Evolutionary conservation across 371 early-diverging fungal genomes (phyloP).

Genomic region (Batkoa obscura): DNA sequence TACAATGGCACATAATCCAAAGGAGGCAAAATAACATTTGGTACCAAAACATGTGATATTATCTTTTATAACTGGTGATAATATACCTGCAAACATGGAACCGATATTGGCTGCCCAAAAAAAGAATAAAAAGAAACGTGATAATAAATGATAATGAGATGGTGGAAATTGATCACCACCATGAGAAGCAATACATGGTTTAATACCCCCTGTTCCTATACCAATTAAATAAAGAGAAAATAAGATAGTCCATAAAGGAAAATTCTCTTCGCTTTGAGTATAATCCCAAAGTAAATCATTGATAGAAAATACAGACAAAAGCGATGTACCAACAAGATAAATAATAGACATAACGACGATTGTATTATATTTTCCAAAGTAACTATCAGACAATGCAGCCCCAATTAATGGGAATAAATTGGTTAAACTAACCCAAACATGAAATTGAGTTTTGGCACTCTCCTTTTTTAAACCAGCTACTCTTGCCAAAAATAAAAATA

Average conservation of each 20-base stretch:
- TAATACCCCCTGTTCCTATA: constrained; percentile 32
- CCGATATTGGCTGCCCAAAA: constrained; percentile 28
- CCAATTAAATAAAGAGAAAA: constrained; percentile 21
- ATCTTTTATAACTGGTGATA: background rate
- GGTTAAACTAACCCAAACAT: constrained; percentile 27
- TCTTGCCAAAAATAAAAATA: constrained; percentile 9
- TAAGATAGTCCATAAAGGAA: constrained; percentile 10
- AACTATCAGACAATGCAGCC: constrained; percentile 38
- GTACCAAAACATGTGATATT: constrained; percentile 5
- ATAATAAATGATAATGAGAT: background rate
- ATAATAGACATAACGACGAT: constrained; percentile 17
- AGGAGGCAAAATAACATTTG: constrained; percentile 7
- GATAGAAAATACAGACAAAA: constrained; percentile 5
- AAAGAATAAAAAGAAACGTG: constrained; percentile 23
- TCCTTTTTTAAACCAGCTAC: constrained; percentile 8
- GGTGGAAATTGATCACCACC: constrained; percentile 26
- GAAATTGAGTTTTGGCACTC: constrained; percentile 15
- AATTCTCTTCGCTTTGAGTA: constrained; percentile 8
- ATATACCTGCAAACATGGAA: constrained; percentile 9
- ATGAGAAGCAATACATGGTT: constrained; percentile 27
- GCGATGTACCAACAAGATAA: constrained; percentile 2
- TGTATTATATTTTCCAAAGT: constrained; percentile 42
- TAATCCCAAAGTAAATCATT: constrained; percentile 5
- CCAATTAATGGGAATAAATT: constrained; percentile 46
- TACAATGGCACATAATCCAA: background rate